These are phyloP conservation scores for Lophiotrema nucula DNA, from an alignment of 495 filamentous ascomycete species.

Conservation along the genomic window DNA sequence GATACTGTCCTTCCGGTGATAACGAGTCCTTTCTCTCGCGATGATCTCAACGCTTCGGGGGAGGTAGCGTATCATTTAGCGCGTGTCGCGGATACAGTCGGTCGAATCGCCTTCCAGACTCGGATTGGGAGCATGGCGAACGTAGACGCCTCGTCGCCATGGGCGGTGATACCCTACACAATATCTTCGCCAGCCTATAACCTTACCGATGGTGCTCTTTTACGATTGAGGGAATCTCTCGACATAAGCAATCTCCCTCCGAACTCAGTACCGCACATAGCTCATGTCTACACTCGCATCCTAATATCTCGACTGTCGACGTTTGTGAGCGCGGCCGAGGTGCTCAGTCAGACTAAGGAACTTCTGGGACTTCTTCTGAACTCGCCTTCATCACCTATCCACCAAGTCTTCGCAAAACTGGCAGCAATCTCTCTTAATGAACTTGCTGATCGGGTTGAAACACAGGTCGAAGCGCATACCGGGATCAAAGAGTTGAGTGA, in stretches of 20 bases:
- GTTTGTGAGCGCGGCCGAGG: slow-evolving; percentile 11
- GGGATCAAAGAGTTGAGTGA: slow-evolving; percentile 34
- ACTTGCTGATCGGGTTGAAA: slow-evolving; percentile 28
- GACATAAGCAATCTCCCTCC: slow-evolving; percentile 18
- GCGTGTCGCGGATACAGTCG: slow-evolving; percentile 25
- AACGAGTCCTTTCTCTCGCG: slow-evolving; percentile 16
- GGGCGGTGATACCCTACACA: no score
- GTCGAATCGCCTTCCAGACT: slow-evolving; percentile 21
- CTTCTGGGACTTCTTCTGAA: slow-evolving; percentile 16
- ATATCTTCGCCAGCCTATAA: no score
- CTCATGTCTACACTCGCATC: slow-evolving; percentile 26
- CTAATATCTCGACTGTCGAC: slow-evolving; percentile 19
- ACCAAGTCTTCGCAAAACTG: slow-evolving; percentile 30
- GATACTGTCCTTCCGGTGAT: slow-evolving; percentile 21
- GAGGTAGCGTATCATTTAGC: slow-evolving; percentile 29
- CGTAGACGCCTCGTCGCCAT: no score
- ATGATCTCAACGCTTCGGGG: slow-evolving; percentile 19
- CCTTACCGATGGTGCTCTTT: no score
- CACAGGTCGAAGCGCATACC: slow-evolving; percentile 27
- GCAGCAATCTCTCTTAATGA: slow-evolving; percentile 27
- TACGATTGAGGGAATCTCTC: slow-evolving; percentile 20
- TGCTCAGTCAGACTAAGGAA: slow-evolving; percentile 17
- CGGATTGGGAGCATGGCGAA: slow-evolving; percentile 23
- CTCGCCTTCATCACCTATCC: slow-evolving; percentile 16
- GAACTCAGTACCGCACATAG: slow-evolving; percentile 24